Base-by-base conservation (phyloP, 768 basidiomycete genomes). In the Hypholoma fasciculare region DNA sequence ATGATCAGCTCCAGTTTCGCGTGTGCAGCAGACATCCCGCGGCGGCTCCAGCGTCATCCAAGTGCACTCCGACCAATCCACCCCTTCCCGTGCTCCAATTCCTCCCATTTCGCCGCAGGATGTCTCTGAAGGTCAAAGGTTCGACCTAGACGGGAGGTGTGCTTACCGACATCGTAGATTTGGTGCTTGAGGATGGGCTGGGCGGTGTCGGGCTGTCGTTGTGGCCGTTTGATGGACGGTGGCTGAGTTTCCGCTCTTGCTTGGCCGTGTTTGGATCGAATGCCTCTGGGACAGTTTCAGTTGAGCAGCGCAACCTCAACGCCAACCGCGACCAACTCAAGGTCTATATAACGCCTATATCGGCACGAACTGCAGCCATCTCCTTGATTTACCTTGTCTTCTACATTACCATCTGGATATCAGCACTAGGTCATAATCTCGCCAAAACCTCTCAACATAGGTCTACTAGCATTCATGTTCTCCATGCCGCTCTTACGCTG, bases 101-200 rank as follows among this genome's bases (percentile, higher is more conserved):
- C 30, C 11, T 34, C 27, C 39, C 42, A 37, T 61, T 57, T 60
- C 27, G 34, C 36, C 34, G 49, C 52, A 38, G 38, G 43, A 53
- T 38, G 46, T 40, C 57, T 61, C 59, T 40, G 42, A 65, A 44
- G 65, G 60, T 53, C 61, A 50, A 60, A 49, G 39, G 34, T 57
- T 57, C 60, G 47, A 40, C 58, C 53, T 62, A 48, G 44, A 14
- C 49, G 27, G 38, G 52, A 54, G 59, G 44, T 47, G 39, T 47
- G 65, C 72, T 70, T 65, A 74, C 72, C 30, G 69, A 53, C 71
- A 72, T 74, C 57, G 66, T 65, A 53, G 66, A 66, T 71, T 67
- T 69, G 52, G 40, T 56, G 57, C 67, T 71, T 71, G 71, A 70
- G 72, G 71, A 59, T 49, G 64, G 61, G 57, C 61, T 57, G 58